Evolutionary conservation across 2,329 filamentous ascomycete genomes (phyloP).

Genomic region (Apiospora sp.): DNA sequence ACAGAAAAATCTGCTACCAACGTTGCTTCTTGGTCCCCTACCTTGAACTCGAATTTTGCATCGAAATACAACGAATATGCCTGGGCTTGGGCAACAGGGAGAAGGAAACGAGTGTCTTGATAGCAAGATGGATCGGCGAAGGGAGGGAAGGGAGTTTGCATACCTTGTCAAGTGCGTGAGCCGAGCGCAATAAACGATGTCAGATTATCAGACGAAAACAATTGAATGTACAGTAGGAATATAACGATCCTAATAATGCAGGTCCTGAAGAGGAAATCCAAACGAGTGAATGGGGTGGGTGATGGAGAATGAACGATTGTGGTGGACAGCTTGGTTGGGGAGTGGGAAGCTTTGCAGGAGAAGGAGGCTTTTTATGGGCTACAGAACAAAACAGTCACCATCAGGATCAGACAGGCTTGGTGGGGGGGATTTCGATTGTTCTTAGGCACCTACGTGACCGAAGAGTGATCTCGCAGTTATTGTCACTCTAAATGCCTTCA

Average conservation of each 20-base stretch:
- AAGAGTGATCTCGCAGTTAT: neutral
- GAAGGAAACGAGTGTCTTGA: neutral
- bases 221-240: neutral
- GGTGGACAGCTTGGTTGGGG: neutral
- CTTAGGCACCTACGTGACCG: neutral
- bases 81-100: neutral
- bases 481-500: neutral
- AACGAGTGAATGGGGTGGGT: slow-evolving; percentile 19
- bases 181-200: neutral
- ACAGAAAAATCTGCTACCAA: neutral
- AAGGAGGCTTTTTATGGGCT: neutral
- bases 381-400: neutral
- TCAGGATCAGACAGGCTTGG: neutral
- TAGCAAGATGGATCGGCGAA: neutral
- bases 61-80: neutral
- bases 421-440: neutral
- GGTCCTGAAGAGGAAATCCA: neutral
- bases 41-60: neutral
- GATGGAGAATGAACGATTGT: neutral
- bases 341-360: neutral
- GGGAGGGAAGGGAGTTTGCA: neutral
- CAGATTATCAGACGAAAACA: neutral
- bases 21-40: neutral
- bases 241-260: neutral
- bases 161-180: neutral